phyloP scores from a whole-genome alignment of 2,329 filamentous ascomycete genomes.

The Cryoendolithus antarcticus region DNA sequence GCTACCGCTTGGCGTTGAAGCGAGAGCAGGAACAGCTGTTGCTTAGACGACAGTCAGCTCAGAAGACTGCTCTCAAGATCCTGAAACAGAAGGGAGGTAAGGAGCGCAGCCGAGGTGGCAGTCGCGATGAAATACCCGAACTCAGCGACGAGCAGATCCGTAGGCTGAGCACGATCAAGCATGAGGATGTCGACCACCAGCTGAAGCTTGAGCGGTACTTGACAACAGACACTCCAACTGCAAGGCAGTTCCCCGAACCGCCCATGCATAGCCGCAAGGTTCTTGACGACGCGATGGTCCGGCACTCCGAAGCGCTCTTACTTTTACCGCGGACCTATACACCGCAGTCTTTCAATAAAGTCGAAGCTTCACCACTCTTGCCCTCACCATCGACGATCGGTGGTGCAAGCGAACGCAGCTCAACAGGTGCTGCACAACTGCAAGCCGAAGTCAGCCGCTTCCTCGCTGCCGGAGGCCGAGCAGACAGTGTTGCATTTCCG shows the following conservation, averaged over 20 bases:
- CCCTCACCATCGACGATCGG: not conserved
- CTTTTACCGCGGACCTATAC: conserved; percentile 3
- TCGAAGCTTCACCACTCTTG: not conserved
- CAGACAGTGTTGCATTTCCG: conserved; percentile 2
- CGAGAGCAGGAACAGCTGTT: conserved; percentile 20
- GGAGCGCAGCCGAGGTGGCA: conserved; percentile 3
- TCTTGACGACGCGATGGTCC: too few relatives aligned
- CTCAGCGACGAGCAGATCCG: conserved; percentile 8
- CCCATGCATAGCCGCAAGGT: not conserved
- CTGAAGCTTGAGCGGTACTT: conserved; percentile 19
- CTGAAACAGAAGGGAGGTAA: conserved; percentile 10
- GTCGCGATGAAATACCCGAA: not conserved
- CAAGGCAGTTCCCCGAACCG: conserved; percentile 3
- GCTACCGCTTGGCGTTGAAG: conserved; percentile 22
- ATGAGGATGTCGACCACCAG: conserved; percentile 18
- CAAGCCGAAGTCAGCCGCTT: conserved; percentile 4
- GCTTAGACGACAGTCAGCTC: conserved; percentile 12
- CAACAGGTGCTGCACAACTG: conserved; percentile 1
- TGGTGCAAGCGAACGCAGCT: conserved; percentile 1
- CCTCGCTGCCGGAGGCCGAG: not conserved
- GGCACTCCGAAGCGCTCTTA: not conserved
- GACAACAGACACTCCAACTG: conserved; percentile 7
- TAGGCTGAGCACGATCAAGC: conserved; percentile 14
- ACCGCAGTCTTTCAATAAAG: conserved; percentile 1
- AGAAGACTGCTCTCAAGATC: conserved; percentile 13